Conservation (phyloP, 2,329 filamentous ascomycete genomes). For the Neoarthrinium moseri region DNA sequence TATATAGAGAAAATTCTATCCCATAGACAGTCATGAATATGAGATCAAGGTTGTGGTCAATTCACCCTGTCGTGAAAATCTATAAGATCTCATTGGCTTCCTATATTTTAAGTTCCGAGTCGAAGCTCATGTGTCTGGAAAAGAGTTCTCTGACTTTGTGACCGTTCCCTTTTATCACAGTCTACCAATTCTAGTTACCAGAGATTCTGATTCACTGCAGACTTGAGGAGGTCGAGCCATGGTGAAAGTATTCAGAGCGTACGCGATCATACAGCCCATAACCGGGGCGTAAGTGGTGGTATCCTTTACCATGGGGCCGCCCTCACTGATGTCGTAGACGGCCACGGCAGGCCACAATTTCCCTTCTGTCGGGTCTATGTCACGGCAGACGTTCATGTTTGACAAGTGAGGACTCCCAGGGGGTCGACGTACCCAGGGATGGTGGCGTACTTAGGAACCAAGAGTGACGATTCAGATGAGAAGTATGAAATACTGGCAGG, state of each 20-base stretch:
- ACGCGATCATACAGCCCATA: neutral
- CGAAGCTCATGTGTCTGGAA: no score
- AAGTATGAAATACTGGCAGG: no score
- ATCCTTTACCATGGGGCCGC: neutral
- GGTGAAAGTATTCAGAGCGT: neutral
- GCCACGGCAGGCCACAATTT: neutral
- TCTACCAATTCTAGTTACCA: no score
- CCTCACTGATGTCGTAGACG: slow-evolving; percentile 5
- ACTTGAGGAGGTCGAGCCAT: no score
- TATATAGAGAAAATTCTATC: slow-evolving; percentile 16
- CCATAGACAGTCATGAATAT: neutral
- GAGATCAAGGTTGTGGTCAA: neutral
- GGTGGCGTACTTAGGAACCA: neutral
- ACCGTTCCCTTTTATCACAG: no score
- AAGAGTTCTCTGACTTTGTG: no score
- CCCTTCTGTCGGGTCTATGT: neutral
- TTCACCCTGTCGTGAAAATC: neutral
- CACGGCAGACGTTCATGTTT: neutral
- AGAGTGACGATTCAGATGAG: no score
- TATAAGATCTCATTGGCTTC: neutral
- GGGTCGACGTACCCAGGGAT: neutral
- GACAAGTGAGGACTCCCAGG: neutral
- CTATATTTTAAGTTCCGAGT: neutral
- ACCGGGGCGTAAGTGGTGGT: neutral
- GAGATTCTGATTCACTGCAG: no score